A percentile compares a stretch with the other conserved stretches of the same genome.
phyloP scores from a whole-genome alignment of 768 basidiomycete genomes.

The Lentinula lateritia region DNA sequence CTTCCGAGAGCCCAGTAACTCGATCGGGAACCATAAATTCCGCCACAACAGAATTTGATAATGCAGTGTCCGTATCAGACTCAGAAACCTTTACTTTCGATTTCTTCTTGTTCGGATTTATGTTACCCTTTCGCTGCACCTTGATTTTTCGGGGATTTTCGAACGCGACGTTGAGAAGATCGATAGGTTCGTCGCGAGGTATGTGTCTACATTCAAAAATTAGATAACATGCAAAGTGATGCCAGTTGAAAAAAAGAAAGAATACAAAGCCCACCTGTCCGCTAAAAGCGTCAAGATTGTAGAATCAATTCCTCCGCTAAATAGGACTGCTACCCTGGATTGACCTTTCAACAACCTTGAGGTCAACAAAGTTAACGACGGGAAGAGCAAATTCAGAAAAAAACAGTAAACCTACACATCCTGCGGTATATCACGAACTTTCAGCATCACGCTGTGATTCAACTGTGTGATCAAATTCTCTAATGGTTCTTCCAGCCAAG shows the following conservation, averaged over 20 bases:
- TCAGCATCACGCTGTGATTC: conserved; percentile 60
- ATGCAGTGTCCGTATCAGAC: background rate
- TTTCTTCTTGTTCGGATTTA: conserved; percentile 37
- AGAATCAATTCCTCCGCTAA: conserved; percentile 96
- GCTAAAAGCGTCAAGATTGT: conserved; percentile 79
- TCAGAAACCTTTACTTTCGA: conserved; percentile 14
- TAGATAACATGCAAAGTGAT: too few species aligned
- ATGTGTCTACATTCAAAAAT: conserved; percentile 47
- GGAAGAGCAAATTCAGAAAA: background rate
- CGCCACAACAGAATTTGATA: conserved; percentile 9
- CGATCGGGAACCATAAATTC: conserved; percentile 86
- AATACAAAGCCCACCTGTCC: conserved; percentile 44
- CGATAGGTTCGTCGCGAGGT: conserved; percentile 75
- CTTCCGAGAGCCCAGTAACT: conserved; percentile 68
- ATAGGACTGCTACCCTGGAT: conserved; percentile 76
- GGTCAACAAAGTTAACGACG: background rate
- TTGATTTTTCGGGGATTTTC: conserved; percentile 85
- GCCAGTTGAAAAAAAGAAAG: too few species aligned
- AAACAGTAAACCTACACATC: conserved; percentile 23
- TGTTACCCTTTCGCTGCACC: conserved; percentile 39
- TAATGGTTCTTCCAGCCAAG: conserved; percentile 34
- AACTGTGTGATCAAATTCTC: conserved; percentile 51
- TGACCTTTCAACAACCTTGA: conserved; percentile 23
- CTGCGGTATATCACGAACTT: conserved; percentile 65
- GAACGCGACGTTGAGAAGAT: conserved; percentile 90